Evolutionary conservation across 441 rosid genomes (phyloP), one percentile per base, ranked within the genome.

Genomic region (Isatis lusitanica): DNA sequence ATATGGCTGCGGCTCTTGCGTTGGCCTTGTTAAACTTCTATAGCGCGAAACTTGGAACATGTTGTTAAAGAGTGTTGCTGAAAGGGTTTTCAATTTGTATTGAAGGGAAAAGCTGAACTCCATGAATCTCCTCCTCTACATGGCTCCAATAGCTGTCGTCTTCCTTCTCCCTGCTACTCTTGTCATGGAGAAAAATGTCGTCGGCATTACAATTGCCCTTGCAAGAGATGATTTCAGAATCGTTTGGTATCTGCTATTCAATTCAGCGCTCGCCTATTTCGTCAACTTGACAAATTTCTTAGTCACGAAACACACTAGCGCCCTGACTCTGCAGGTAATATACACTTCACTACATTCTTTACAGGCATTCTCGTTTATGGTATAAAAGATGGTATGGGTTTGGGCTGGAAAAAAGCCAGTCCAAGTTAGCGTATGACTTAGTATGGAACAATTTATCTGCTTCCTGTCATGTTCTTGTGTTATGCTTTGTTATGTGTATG

Each of bases 261-360:
- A 88, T 65, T 88, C 92, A 50, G 87, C 86, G 4, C 85, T 86
- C 1, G 92, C 92, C 47, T 87, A 87, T 74, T 87, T 85, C 48
- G 90, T 87, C 11, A 87, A 87, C 78, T 70, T 87, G 83, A 87
- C 89, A 63, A 87, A 87, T 70, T 87, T 87, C 76, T 83, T 87
- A 78, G 92, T 87, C 83, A 87, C 92, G 1, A 87, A 87, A 79
- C 92, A 87, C 81, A 87, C 90, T 56, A 87, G 92, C 48, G 88
- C 92, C 65, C 63, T 87, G 62, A 87, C 92, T 44, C 82, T 87
- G 13, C 92, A 87, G 92, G 92, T 87, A 78, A 52, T 52, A 28
- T 17, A 42, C 30, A 40, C 0, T 11, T 15, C 55, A 39, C 21
- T 9, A 62, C 24, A 52, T 44, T 47, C 53, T 31, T 50, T 1